These are phyloP conservation scores for Chamaecrista fasciculata DNA, from an alignment of 306 rosid genomes.

Conservation along the genomic window DNA sequence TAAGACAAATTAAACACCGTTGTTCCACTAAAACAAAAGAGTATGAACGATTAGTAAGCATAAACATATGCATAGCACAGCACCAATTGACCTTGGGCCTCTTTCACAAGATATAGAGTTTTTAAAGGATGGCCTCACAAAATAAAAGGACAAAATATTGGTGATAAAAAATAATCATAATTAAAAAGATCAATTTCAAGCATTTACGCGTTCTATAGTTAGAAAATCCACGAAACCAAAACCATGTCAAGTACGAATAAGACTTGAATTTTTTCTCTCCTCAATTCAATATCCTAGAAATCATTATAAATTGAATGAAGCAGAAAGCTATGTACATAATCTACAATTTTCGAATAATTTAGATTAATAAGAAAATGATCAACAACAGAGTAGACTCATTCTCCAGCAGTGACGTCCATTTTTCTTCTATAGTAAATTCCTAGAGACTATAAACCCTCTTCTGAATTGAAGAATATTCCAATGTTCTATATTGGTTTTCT, in stretches of 20 bases:
- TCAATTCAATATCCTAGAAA: neutral
- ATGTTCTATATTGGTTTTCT: neutral
- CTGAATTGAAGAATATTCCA: slow-evolving; percentile 24
- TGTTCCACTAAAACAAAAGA: neutral
- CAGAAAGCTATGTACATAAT: neutral
- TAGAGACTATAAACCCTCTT: slow-evolving; percentile 13
- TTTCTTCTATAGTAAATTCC: neutral
- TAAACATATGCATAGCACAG: too few relatives aligned
- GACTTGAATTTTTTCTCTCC: neutral
- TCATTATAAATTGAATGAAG: neutral
- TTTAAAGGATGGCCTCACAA: too few relatives aligned
- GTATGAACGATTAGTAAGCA: too few relatives aligned
- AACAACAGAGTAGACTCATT: slow-evolving; percentile 14
- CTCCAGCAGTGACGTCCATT: slow-evolving; percentile 8
- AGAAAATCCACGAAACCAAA: neutral
- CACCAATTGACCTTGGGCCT: neutral
- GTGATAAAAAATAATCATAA: neutral
- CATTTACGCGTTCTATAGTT: neutral
- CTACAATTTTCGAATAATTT: neutral
- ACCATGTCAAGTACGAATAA: too few relatives aligned
- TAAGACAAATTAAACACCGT: too few relatives aligned
- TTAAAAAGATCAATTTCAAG: neutral
- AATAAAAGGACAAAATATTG: too few relatives aligned
- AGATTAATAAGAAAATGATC: slow-evolving; percentile 16
- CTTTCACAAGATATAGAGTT: too few relatives aligned